Evolutionary conservation across 2,329 filamentous ascomycete species (phyloP).

Genomic region (Pestalotiopsis sp.): DNA sequence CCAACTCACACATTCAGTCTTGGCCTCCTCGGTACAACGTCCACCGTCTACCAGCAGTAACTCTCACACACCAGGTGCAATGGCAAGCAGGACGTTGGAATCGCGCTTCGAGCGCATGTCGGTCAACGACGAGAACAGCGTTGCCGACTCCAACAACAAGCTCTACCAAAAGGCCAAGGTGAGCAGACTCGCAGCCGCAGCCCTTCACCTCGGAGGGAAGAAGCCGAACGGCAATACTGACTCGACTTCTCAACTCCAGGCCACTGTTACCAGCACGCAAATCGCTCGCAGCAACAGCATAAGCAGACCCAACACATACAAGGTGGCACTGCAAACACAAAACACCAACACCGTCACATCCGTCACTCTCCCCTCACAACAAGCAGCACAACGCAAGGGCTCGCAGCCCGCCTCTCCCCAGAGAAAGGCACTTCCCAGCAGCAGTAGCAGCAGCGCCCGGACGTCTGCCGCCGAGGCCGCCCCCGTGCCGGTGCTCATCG

Average conservation of each 20-base stretch:
- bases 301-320: slow-evolving; percentile 80
- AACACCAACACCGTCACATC: slow-evolving; percentile 68
- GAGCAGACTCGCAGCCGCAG: slow-evolving; percentile 42
- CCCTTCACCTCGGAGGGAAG: slow-evolving; percentile 41
- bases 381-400: slow-evolving; percentile 54
- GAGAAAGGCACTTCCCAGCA: slow-evolving; percentile 48
- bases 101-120: slow-evolving; percentile 87
- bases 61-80: slow-evolving; percentile 28
- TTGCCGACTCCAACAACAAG: slow-evolving; percentile 52
- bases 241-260: slow-evolving; percentile 33
- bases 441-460: slow-evolving; percentile 35
- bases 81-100: slow-evolving; percentile 81
- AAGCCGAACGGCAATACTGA: slow-evolving; percentile 26
- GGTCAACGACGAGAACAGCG: slow-evolving; percentile 85
- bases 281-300: slow-evolving; percentile 55
- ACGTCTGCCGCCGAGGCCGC: slow-evolving; percentile 42
- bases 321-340: slow-evolving; percentile 80
- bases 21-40: background rate
- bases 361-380: slow-evolving; percentile 69
- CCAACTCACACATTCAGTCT: too few relatives aligned
- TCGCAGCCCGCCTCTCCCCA: slow-evolving; percentile 51
- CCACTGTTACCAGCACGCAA: slow-evolving; percentile 45
- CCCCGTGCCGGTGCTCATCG: slow-evolving; percentile 43
- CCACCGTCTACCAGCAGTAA: background rate
- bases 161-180: slow-evolving; percentile 79